Evolutionary conservation across 2,329 filamentous ascomycete genomes (phyloP).

Genomic region (Diplodia intermedia): DNA sequence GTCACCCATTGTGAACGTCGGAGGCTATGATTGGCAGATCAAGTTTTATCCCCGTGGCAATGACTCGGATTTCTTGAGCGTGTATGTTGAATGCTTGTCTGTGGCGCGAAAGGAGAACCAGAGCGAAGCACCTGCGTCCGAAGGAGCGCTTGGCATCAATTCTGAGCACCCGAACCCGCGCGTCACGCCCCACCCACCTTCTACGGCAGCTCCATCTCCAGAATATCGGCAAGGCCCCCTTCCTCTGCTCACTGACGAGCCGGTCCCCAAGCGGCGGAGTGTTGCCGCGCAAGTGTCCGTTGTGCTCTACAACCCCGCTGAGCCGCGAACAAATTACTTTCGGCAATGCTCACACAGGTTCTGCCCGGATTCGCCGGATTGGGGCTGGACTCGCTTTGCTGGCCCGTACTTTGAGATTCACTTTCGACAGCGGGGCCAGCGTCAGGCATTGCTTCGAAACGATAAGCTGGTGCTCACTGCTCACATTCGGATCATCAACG

Average conservation of each 20-base stretch:
- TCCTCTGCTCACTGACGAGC: constrained; percentile 45
- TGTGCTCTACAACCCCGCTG: constrained; percentile 68
- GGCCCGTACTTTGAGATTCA: constrained; percentile 66
- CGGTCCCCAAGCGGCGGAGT: constrained; percentile 50
- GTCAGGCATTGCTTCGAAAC: constrained; percentile 64
- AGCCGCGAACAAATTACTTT: constrained; percentile 65
- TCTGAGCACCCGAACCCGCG: not conserved
- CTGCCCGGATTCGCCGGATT: constrained; percentile 64
- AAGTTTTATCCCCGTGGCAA: constrained; percentile 70
- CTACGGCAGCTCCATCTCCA: not conserved
- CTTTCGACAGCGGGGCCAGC: constrained; percentile 62
- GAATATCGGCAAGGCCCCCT: constrained; percentile 46
- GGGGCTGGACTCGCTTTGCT: constrained; percentile 69
- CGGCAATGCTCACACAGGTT: constrained; percentile 66
- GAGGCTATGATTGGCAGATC: constrained; percentile 69
- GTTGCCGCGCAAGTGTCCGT: constrained; percentile 67
- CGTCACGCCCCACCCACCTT: not conserved
- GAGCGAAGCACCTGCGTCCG: constrained; percentile 34
- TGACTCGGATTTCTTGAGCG: constrained; percentile 63
- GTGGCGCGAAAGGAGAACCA: constrained; percentile 42
- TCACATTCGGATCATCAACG: constrained; percentile 66
- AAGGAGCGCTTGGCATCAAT: constrained; percentile 33
- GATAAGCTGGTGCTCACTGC: constrained; percentile 68
- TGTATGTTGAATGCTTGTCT: constrained; percentile 68
- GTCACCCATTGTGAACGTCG: constrained; percentile 62